Base-by-base conservation (phyloP, 768 basidiomycete genomes). In the Tylopilus plumbeoviolaceoides region DNA sequence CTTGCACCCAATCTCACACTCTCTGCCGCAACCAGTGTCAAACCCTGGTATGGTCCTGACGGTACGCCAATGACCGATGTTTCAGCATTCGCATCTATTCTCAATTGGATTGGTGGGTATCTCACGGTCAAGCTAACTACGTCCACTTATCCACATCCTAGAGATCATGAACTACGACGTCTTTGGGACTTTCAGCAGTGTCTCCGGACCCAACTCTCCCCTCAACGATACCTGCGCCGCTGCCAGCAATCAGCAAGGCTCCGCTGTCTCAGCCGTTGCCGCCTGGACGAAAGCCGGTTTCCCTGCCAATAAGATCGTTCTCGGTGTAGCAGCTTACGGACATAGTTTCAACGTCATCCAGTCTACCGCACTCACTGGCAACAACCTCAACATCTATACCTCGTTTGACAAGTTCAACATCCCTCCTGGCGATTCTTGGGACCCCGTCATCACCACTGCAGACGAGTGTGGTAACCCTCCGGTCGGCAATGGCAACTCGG, bases 301-400 rank as follows among this genome's bases (percentile, higher is more conserved):
- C 70, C 87, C 92, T 17, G 70, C 76, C 8, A 53, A 56, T 48
- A 71, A 88, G 72, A 84, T 95, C 52, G 81, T 92, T 27, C 81
- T 98, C 7, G 95, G 93, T 48, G 83, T 95, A 1, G 82, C 93
- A 12, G 73, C 85, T 17, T 95, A 91, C 69, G 91, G 90, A 1
- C 91, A 91, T 70, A 83, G 89, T 20, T 94, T 75, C 75, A 70
- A 39, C 0, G 68, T 69, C 5, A 20, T 57, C 18, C 58, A 58
- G n/a, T 63, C 65, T 25, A 54, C 62, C 4, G 62, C 65, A 25
- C 53, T 63, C 48, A 48, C 59, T 15, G 50, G 44, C 10, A 42
- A 11, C 46, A 56, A 59, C 9, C 64, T 86, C 28, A 69, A 70
- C n/a, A 33, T 74, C 17, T 87, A 76, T 67, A 82, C 85, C 3